phyloP scores from a whole-genome alignment of 2,329 filamentous ascomycete species.

The Phaeosphaeriaceae sp. region DNA sequence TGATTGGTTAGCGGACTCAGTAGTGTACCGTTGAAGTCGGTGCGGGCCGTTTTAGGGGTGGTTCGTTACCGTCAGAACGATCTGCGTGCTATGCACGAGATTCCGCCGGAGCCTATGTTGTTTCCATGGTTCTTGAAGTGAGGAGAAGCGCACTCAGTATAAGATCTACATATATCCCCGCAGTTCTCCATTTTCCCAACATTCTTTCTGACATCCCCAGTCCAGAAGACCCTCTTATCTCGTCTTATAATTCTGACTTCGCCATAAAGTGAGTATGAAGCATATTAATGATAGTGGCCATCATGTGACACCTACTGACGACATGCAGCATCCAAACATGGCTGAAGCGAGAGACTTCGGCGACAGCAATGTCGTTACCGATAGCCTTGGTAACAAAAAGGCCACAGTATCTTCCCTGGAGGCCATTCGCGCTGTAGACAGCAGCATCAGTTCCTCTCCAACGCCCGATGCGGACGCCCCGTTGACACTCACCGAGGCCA shows the following conservation, averaged over 20 bases:
- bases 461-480: background rate
- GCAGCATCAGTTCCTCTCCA: background rate
- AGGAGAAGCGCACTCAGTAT: background rate
- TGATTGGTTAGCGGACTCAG: background rate
- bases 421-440: background rate
- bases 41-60: background rate
- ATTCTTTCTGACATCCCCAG: background rate
- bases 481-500: constrained; percentile 26
- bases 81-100: background rate
- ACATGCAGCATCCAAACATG: constrained; percentile 8
- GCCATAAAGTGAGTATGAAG: background rate
- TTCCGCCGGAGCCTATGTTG: background rate
- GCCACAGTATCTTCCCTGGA: background rate
- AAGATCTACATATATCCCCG: background rate
- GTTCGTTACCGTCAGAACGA: background rate
- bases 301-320: constrained; percentile 3
- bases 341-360: constrained; percentile 8
- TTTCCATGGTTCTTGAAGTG: constrained; percentile 6
- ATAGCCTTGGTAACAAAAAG: constrained; percentile 3
- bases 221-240: background rate
- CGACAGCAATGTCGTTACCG: constrained; percentile 7
- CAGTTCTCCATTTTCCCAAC: background rate
- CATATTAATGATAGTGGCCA: background rate
- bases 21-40: constrained; percentile 13
- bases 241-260: background rate